Evolutionary conservation across 345 rosid genomes (phyloP).

Genomic region (Salix udensis): DNA sequence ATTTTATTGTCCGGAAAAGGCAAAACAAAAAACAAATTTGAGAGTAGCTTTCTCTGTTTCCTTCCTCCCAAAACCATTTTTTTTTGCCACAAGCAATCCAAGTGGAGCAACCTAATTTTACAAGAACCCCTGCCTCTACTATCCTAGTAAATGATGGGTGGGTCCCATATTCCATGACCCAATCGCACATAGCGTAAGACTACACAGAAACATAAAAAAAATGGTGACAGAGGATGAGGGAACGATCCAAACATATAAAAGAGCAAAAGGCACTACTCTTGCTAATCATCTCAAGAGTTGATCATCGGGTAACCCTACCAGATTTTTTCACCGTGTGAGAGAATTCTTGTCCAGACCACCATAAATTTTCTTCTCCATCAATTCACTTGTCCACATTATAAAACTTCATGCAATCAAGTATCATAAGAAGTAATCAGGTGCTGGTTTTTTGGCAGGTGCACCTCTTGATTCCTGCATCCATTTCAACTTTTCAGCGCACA

Average conservation of each 20-base stretch:
- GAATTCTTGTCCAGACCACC: slow-evolving; percentile 1
- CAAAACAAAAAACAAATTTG: background rate
- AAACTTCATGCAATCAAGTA: background rate
- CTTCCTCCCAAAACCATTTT: background rate
- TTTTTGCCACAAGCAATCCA: background rate
- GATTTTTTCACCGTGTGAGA: background rate
- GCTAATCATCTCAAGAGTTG: slow-evolving; percentile 12
- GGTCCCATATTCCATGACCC: slow-evolving; percentile 1
- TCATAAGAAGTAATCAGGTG: slow-evolving; percentile 95
- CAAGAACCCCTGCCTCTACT: background rate
- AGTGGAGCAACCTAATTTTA: background rate
- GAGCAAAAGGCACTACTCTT: background rate
- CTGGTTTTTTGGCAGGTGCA: slow-evolving; percentile 77
- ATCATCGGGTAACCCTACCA: slow-evolving; percentile 13
- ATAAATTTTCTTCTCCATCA: slow-evolving; percentile 3
- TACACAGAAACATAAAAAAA: background rate
- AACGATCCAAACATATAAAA: background rate
- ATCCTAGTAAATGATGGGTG: background rate
- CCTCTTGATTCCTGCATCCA: slow-evolving; percentile 83
- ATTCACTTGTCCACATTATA: background rate
- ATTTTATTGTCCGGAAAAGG: too few relatives aligned
- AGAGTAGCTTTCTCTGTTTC: background rate
- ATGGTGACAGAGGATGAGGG: background rate
- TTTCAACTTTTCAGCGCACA: background rate
- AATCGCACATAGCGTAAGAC: slow-evolving; percentile 1